Percentiles rank a stretch among this genome's conserved stretches.
Evolutionary conservation across 1,139 yeast genomes (phyloP).

Genomic region (Saccharomyces hybrid): DNA sequence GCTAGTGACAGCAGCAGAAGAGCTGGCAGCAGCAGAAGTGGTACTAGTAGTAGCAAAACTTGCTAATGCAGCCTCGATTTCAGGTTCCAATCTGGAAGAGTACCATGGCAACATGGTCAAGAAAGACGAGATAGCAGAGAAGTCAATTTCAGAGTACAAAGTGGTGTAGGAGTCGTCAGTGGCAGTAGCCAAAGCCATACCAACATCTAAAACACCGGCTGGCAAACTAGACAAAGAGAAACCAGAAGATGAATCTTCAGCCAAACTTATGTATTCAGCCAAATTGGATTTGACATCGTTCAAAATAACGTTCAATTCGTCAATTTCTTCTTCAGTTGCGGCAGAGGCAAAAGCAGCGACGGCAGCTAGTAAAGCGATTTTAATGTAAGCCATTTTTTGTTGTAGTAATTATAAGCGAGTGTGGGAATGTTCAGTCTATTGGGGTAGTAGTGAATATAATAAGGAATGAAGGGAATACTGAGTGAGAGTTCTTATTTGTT

Average conservation of each 20-base stretch:
- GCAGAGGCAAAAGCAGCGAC: conserved; percentile 7
- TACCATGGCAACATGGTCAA: conserved; percentile 39
- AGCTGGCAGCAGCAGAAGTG: not conserved
- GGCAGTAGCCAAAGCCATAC: conserved; percentile 33
- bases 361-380: conserved; percentile 1
- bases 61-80: not conserved
- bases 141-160: conserved; percentile 26
- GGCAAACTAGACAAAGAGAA: conserved; percentile 20
- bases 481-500: not conserved
- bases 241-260: conserved; percentile 11
- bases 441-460: not conserved
- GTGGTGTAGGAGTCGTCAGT: conserved; percentile 40
- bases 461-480: not conserved
- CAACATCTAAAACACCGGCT: conserved; percentile 32
- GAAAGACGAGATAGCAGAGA: conserved; percentile 29
- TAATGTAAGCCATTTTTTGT: not conserved
- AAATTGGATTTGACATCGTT: conserved; percentile 10
- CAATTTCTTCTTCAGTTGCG: conserved; percentile 3
- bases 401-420: not conserved
- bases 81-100: conserved; percentile 30
- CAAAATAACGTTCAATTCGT: conserved; percentile 6
- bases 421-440: not conserved
- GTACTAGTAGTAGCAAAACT: not conserved
- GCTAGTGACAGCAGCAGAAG: conserved; percentile 16
- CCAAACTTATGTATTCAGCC: conserved; percentile 15